phyloP scores from a whole-genome alignment of 352 stramenopile genomes.

The Phytophthora colocasiae region DNA sequence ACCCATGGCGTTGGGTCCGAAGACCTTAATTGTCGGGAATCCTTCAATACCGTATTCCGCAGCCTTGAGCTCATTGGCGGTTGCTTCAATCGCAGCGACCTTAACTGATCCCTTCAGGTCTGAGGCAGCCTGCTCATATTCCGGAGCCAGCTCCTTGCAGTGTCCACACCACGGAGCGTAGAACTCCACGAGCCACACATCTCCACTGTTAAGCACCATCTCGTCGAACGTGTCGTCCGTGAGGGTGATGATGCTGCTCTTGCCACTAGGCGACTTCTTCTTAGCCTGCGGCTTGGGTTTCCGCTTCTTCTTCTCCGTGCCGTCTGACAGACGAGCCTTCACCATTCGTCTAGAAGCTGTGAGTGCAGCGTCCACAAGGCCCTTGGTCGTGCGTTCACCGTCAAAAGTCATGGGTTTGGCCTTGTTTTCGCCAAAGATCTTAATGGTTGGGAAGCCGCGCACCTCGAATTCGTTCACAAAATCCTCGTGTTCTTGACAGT shows the following conservation, averaged over 20 bases:
- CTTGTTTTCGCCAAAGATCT: conserved; percentile 92
- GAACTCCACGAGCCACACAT: conserved; percentile 94
- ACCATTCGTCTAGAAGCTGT: conserved; percentile 76
- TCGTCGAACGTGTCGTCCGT: conserved; percentile 93
- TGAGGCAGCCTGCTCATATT: conserved; percentile 91
- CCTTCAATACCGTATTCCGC: conserved; percentile 90
- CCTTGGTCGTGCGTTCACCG: conserved; percentile 81
- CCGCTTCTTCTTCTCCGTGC: conserved; percentile 56
- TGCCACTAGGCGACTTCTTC: conserved; percentile 50
- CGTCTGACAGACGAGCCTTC: conserved; percentile 77
- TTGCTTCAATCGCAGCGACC: conserved; percentile 93
- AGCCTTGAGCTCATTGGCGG: conserved; percentile 90
- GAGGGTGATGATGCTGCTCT: conserved; percentile 87
- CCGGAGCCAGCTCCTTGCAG: conserved; percentile 92
- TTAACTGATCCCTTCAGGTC: conserved; percentile 91
- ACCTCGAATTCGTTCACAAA: conserved; percentile 91
- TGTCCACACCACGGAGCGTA: conserved; percentile 94
- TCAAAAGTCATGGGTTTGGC: conserved; percentile 78
- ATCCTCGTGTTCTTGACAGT: conserved; percentile 83
- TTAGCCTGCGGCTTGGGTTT: conserved; percentile 49
- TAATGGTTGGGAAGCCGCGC: conserved; percentile 95
- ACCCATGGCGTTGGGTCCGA: conserved; percentile 74
- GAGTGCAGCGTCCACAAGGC: conserved; percentile 87
- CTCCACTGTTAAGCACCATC: conserved; percentile 89
- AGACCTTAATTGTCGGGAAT: conserved; percentile 97